These are phyloP conservation scores for Alternaria rosae DNA, from an alignment of 2,329 filamentous ascomycete genomes.

Conservation along the genomic window DNA sequence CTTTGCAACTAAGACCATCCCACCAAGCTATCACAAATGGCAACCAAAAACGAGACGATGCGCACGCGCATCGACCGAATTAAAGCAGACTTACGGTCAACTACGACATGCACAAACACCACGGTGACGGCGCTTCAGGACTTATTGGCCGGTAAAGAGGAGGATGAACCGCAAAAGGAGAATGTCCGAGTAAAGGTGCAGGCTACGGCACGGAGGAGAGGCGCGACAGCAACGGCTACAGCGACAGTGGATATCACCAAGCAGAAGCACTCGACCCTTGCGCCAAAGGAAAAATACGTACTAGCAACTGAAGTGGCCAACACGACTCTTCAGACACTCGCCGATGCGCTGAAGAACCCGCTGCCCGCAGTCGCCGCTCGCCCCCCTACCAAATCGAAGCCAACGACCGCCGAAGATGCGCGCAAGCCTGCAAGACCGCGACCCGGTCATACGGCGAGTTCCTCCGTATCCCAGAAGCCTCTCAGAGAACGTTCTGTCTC, in stretches of 20 bases:
- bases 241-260: conserved; percentile 48
- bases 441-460: conserved; percentile 23
- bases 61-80: conserved; percentile 59
- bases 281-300: conserved; percentile 67
- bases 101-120: conserved; percentile 58
- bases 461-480: conserved; percentile 63
- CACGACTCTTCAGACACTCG: conserved; percentile 70
- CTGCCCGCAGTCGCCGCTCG: conserved; percentile 21
- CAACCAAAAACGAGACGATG: conserved; percentile 37
- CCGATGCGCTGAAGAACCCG: conserved; percentile 67
- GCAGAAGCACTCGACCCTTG: conserved; percentile 49
- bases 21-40: conserved; percentile 30
- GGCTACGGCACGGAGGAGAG: conserved; percentile 33
- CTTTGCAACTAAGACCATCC: not conserved
- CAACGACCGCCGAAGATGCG: conserved; percentile 35
- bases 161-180: conserved; percentile 45
- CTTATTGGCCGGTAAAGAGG: conserved; percentile 49
- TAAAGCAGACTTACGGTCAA: conserved; percentile 57
- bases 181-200: conserved; percentile 42
- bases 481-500: conserved; percentile 69
- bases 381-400: conserved; percentile 28
- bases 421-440: conserved; percentile 30
- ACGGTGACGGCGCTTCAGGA: conserved; percentile 57
- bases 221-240: conserved; percentile 40
- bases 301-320: conserved; percentile 79